Evolutionary conservation across 371 early-diverging fungal genomes (phyloP).

Genomic region (Actinomortierella ambigua): DNA sequence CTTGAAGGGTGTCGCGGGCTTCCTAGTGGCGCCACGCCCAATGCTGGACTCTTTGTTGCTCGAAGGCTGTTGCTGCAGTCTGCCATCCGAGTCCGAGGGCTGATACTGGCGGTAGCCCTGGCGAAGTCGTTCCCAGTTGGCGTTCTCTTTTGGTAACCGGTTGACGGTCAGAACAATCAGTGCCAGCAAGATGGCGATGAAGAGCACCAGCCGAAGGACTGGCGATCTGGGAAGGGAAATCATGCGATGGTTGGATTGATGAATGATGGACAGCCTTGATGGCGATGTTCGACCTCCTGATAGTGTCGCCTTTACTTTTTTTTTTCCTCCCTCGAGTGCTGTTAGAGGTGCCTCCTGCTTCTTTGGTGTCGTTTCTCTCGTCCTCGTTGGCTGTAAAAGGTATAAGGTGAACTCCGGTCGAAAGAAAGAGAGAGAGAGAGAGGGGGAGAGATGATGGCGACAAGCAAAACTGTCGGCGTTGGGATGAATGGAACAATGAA

Average conservation of each 20-base stretch:
- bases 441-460: too few species aligned
- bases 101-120: too few species aligned
- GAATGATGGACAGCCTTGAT: background rate
- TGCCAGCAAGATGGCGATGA: slow-evolving; percentile 9
- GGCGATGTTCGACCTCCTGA: too few species aligned
- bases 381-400: background rate
- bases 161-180: slow-evolving; percentile 11
- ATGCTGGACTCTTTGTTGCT: slow-evolving; percentile 30
- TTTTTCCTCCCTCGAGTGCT: too few species aligned
- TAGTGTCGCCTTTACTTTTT: too few species aligned
- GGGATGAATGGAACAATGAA: slow-evolving; percentile 8
- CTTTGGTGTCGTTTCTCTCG: too few species aligned
- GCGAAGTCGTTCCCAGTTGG: too few species aligned
- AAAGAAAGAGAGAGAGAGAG: background rate
- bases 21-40: slow-evolving; percentile 14
- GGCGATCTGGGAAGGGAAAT: slow-evolving; percentile 30
- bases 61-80: background rate
- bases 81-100: too few species aligned
- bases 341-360: background rate
- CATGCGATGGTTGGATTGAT: slow-evolving; percentile 7
- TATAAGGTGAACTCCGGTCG: background rate
- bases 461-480: too few species aligned
- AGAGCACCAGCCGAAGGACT: slow-evolving; percentile 13
- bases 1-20: slow-evolving; percentile 8
- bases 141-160: too few species aligned